A percentile compares a stretch with the other conserved stretches of the same genome.
Evolutionary conservation across 2,329 filamentous ascomycete species (phyloP).

Genomic region (Fusarium compactum): DNA sequence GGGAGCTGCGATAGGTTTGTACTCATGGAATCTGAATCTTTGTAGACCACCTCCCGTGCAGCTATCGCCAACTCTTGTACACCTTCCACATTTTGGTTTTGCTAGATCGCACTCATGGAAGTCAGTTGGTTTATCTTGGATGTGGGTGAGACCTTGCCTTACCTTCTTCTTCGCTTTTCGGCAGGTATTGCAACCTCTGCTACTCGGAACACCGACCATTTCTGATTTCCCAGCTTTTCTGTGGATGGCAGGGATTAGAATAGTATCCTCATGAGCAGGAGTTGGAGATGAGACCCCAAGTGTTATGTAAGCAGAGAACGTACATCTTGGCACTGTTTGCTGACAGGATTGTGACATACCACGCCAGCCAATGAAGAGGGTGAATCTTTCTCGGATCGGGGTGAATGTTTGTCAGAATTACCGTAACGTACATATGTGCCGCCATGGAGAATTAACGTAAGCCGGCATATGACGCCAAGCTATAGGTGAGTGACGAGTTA

Average conservation of each 20-base stretch:
- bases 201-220: conserved; percentile 27
- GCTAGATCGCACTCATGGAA: conserved; percentile 17
- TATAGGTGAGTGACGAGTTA: not conserved
- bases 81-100: conserved; percentile 23
- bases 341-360: not conserved
- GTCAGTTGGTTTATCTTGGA: rapidly evolving
- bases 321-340: not conserved
- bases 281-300: not conserved
- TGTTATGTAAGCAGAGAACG: not conserved
- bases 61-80: not conserved
- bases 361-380: not conserved
- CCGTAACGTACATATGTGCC: not conserved
- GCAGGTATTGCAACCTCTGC: conserved; percentile 17
- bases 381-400: not conserved
- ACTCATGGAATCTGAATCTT: conserved; percentile 26
- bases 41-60: conserved; percentile 2
- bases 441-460: not conserved
- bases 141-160: not conserved
- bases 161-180: conserved; percentile 29
- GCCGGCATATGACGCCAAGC: not conserved
- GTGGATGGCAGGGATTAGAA: not conserved
- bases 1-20: not conserved
- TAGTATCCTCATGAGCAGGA: not conserved
- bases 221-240: not conserved
- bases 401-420: not conserved